phyloP scores from a whole-genome alignment of 352 stramenopile genomes.

The Phytophthora podocarpi region DNA sequence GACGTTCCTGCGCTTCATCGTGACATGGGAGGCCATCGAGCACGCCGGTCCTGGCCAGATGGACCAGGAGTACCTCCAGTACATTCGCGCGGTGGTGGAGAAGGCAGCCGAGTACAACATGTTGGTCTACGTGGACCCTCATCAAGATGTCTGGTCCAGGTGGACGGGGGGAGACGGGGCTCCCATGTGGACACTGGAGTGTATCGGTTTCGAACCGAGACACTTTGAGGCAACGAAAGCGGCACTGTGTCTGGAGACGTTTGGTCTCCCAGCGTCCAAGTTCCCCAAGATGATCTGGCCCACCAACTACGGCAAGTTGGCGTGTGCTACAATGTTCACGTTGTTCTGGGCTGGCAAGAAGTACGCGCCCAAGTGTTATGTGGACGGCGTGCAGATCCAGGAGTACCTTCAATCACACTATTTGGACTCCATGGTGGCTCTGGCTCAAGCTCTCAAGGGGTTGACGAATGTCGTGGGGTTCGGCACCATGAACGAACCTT shows the following conservation, averaged over 20 bases:
- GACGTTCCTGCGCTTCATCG: conserved; percentile 82
- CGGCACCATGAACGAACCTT: conserved; percentile 91
- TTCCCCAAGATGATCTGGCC: conserved; percentile 94
- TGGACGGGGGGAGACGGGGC: conserved; percentile 92
- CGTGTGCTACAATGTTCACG: conserved; percentile 91
- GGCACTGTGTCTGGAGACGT: conserved; percentile 77
- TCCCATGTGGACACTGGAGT: conserved; percentile 89
- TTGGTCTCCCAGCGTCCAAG: conserved; percentile 30
- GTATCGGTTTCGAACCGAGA: conserved; percentile 73
- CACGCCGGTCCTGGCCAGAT: conserved; percentile 79
- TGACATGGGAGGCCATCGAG: conserved; percentile 93
- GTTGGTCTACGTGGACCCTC: conserved; percentile 91
- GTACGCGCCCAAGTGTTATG: conserved; percentile 66
- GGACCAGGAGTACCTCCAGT: conserved; percentile 84
- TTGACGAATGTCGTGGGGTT: conserved; percentile 89
- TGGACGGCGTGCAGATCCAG: conserved; percentile 83
- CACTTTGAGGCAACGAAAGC: conserved; percentile 79
- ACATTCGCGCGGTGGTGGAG: conserved; percentile 67
- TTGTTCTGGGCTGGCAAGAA: conserved; percentile 87
- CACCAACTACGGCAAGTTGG: conserved; percentile 92
- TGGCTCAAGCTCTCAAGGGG: conserved; percentile 65
- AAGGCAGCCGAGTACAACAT: conserved; percentile 72
- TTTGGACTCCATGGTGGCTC: conserved; percentile 66
- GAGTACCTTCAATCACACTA: conserved; percentile 90
- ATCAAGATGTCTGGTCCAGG: conserved; percentile 93